phyloP scores from a whole-genome alignment of 208 protist genomes.

The Acanthamoeba triangularis region DNA sequence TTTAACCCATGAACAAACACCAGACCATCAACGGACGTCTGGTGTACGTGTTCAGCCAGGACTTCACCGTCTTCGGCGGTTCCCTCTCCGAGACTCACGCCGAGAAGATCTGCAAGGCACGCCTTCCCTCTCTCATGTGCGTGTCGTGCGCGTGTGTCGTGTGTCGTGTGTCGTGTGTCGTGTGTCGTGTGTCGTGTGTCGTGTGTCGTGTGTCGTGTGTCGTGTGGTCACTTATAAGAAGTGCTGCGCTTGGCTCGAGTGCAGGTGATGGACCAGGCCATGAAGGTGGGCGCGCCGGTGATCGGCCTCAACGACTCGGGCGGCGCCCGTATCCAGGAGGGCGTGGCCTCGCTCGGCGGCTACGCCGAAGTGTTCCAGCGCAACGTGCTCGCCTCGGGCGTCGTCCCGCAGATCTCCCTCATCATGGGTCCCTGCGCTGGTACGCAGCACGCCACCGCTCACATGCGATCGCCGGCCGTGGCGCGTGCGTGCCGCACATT shows the following conservation, averaged over 20 bases:
- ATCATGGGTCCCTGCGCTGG: conserved; percentile 98
- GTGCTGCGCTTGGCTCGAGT: not conserved
- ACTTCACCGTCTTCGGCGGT: conserved; percentile 97
- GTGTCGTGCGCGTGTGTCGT: not conserved
- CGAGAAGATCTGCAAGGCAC: conserved; percentile 96
- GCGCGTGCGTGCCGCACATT: no score
- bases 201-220: not conserved
- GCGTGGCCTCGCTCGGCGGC: conserved; percentile 96
- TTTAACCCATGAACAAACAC: not conserved
- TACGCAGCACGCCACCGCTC: not conserved
- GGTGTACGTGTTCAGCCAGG: conserved; percentile 97
- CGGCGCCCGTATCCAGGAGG: conserved; percentile 97
- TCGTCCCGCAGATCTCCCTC: conserved; percentile 97
- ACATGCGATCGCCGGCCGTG: no score
- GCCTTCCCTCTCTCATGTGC: not conserved
- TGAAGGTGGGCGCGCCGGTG: conserved; percentile 96
- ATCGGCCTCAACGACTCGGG: conserved; percentile 98
- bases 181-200: not conserved
- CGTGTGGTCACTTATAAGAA: no score
- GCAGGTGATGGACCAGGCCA: conserved; percentile 97
- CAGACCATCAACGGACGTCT: conserved; percentile 95
- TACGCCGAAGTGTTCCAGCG: conserved; percentile 97
- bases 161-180: not conserved
- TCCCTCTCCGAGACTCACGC: conserved; percentile 96
- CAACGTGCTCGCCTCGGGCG: conserved; percentile 96